Evolutionary conservation across 345 rosid species (phyloP).

Genomic region (Alliaria petiolata): DNA sequence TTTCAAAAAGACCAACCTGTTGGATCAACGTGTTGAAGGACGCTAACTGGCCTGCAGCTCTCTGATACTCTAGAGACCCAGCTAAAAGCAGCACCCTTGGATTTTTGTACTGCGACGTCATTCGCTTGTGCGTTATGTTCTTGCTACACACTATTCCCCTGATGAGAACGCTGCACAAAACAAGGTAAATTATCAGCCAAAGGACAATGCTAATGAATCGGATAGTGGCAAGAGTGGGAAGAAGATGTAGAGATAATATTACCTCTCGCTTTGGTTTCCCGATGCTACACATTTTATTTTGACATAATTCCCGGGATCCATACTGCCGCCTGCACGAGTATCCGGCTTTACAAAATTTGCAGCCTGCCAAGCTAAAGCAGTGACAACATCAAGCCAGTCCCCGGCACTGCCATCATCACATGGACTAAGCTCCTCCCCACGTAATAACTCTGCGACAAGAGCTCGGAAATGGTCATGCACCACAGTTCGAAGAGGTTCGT

Average conservation of each 20-base stretch:
- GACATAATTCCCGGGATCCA: conserved; percentile 96
- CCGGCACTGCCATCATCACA: conserved; percentile 47
- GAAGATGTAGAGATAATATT: background rate
- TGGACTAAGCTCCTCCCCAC: conserved; percentile 58
- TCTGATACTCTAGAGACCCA: conserved; percentile 92
- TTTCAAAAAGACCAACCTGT: conserved; percentile 51
- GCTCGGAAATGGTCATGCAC: conserved; percentile 93
- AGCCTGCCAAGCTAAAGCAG: conserved; percentile 88
- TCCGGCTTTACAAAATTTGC: conserved; percentile 95
- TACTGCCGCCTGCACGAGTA: conserved; percentile 96
- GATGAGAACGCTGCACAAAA: conserved; percentile 62
- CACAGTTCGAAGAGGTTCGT: conserved; percentile 68
- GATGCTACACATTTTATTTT: conserved; percentile 92
- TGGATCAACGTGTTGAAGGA: conserved; percentile 81
- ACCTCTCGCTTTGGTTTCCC: conserved; percentile 89
- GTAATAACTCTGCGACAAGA: conserved; percentile 87
- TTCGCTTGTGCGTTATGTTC: conserved; percentile 97
- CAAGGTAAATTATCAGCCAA: background rate
- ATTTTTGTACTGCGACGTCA: conserved; percentile 93
- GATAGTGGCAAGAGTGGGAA: background rate
- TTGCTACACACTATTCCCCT: conserved; percentile 95
- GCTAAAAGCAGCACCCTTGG: conserved; percentile 85
- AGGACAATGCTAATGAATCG: background rate
- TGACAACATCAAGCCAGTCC: conserved; percentile 84
- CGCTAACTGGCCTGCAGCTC: conserved; percentile 74